These are phyloP conservation scores for Peterozyma xylosa DNA, from an alignment of 805 yeast genomes.

Conservation along the genomic window DNA sequence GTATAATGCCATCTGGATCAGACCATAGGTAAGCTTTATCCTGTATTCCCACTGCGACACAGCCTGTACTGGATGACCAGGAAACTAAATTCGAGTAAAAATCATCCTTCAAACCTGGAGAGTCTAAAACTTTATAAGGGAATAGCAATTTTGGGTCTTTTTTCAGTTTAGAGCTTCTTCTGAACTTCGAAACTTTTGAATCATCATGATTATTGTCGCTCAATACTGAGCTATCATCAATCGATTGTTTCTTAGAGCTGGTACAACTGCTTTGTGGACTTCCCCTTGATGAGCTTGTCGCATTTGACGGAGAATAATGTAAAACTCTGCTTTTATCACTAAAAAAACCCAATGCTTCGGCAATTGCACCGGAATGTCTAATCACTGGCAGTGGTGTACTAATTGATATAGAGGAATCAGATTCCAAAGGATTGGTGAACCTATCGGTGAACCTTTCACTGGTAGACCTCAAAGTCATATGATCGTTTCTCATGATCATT, in stretches of 20 bases:
- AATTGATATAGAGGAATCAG: background rate
- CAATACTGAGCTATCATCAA: background rate
- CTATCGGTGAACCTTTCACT: background rate
- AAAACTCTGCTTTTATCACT: slow-evolving; percentile 32
- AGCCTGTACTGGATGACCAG: slow-evolving; percentile 50
- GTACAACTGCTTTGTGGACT: background rate
- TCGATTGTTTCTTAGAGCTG: background rate
- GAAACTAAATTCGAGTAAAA: slow-evolving; percentile 70
- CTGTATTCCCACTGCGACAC: slow-evolving; percentile 63
- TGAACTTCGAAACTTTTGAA: slow-evolving; percentile 8
- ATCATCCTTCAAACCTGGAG: slow-evolving; percentile 69
- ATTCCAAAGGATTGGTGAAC: background rate
- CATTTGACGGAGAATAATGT: slow-evolving; percentile 15
- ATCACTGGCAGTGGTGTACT: background rate
- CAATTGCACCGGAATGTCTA: slow-evolving; percentile 31
- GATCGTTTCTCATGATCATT: background rate
- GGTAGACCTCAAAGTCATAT: background rate
- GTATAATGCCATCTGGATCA: slow-evolving; percentile 36
- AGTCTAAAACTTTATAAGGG: slow-evolving; percentile 51
- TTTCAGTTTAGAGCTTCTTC: slow-evolving; percentile 1
- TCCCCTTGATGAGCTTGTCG: background rate
- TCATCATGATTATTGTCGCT: slow-evolving; percentile 3
- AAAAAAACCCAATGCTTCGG: slow-evolving; percentile 40
- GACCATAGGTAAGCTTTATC: slow-evolving; percentile 58
- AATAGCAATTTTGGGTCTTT: slow-evolving; percentile 5